phyloP scores from a whole-genome alignment of 2,329 filamentous ascomycete species.

The Bipolaris oryzae region DNA sequence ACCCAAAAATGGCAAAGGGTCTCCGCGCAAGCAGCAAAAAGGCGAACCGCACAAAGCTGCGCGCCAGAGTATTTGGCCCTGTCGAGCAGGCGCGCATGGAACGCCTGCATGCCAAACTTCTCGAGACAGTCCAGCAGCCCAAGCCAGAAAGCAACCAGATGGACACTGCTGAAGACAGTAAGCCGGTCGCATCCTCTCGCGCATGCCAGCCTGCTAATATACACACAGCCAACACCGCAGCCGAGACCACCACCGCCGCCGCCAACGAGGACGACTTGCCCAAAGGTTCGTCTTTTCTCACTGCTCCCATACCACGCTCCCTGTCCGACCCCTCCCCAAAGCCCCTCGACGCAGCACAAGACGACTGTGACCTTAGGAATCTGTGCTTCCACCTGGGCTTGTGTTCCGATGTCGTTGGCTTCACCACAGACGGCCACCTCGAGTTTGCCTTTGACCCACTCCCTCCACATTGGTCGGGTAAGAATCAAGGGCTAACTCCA shows the following conservation, averaged over 20 bases:
- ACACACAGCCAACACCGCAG: constrained; percentile 17
- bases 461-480: constrained; percentile 37
- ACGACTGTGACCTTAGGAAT: constrained; percentile 32
- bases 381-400: constrained; percentile 50
- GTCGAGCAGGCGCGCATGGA: constrained; percentile 78
- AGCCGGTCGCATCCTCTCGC: background rate
- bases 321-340: constrained; percentile 24
- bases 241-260: constrained; percentile 25
- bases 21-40: constrained; percentile 79
- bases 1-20: constrained; percentile 79
- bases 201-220: constrained; percentile 4
- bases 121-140: constrained; percentile 78
- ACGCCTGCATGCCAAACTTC: constrained; percentile 82
- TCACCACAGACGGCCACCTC: constrained; percentile 43
- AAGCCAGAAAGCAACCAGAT: constrained; percentile 63
- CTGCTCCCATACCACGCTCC: constrained; percentile 36
- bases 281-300: constrained; percentile 43
- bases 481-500: constrained; percentile 44
- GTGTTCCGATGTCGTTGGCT: constrained; percentile 49
- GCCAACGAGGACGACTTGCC: constrained; percentile 35
- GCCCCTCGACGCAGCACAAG: constrained; percentile 18
- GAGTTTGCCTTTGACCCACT: constrained; percentile 48
- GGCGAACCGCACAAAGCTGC: constrained; percentile 80
- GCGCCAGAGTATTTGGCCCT: constrained; percentile 82
- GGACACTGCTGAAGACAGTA: constrained; percentile 54